Base-by-base conservation (phyloP, 768 basidiomycete species). In the Brasilioporus rufonigricans region DNA sequence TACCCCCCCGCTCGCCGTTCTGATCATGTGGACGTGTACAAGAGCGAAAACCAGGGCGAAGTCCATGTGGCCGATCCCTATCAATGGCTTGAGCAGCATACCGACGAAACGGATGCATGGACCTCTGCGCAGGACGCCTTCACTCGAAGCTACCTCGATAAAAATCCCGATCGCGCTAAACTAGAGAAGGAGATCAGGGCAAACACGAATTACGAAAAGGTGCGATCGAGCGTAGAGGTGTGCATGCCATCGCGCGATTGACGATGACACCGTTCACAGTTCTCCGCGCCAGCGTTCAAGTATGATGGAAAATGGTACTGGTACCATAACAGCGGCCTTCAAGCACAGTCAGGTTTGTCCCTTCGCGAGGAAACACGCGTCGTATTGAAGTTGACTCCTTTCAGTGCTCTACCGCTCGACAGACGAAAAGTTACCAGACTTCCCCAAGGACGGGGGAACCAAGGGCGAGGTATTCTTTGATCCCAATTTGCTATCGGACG, bases 391-490 rank as follows among this genome's bases (percentile, higher is more conserved):
- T 33, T 11, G 23, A 27, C 31, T 38, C 35, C 16, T 44, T 36
- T 6, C 55, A 87, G 87, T 86, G 27, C 68, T 86, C 55, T 82
- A 84, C 65, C 80, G 87, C 13, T 86, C 85, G 27, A 79, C 72
- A 60, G 77, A 80, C 55, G 71, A 69, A 6, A 69, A 61, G 18
- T 70, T 87, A 44, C 89, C 88, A 38, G 77, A 80, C 58, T 78
- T 82, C 64, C 76, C 77, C 39, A 64, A 75, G 35, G 71, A 73
- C 18, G 65, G 70, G 18, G 76, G 73, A 27, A 64, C 71, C 18
- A 79, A 75, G 14, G 83, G 83, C 27, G 89, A 91, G 65, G 75
- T 91, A 4, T 93, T 89, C 70, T 92, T 93, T 62, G 88, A 93
- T 68, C 80, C 87, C 9, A 93, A 93, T 69, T 65, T 86, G 23